Evolutionary conservation across 495 filamentous ascomycete species (phyloP), one percentile per base, ranked within the genome.

Genomic region (Aspergillus affinis): DNA sequence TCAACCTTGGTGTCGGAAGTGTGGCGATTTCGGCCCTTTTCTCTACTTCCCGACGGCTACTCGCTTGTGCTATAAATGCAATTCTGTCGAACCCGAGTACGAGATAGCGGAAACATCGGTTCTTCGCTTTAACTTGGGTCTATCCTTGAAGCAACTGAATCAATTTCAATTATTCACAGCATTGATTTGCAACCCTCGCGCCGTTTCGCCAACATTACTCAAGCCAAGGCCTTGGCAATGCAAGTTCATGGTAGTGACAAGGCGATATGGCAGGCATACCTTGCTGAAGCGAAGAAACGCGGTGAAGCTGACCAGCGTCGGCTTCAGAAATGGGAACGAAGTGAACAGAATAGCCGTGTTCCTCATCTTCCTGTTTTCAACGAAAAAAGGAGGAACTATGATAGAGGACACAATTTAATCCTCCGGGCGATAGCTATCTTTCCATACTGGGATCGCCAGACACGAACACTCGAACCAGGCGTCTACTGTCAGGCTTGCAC

Each of bases 401-500:
- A n/a, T n/a, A n/a, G n/a, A n/a, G n/a, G n/a, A n/a, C n/a, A n/a
- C n/a, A n/a, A n/a, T n/a, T n/a, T n/a, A n/a, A n/a, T n/a, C n/a
- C n/a, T n/a, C n/a, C n/a, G 30, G 13, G 60, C 54, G 36, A 58
- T 55, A 19, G 51, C 47, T 48, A 12, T 49, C 7, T 59, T 60
- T 20, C 61, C 61, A 8, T 64, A 64, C 57, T 64, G 52, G 47
- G 48, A 64, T 57, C 32, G 57, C 27, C 20, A 51, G 21, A 64
- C 52, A 15, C 47, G 17, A 4, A 60, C 23, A 15, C 3, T 60
- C 10, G 61, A 64, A 49, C 48, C 61, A n/a, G 61, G 57, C 21
- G 27, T 48, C 20, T 64, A 64, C 53, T 64, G 61, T 19, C 57
- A 57, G 10, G 57, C 61, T 20, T 64, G 57, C 36, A 64, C 57